phyloP scores from a whole-genome alignment of 352 stramenopile species.

The Pythium myriotylum region DNA sequence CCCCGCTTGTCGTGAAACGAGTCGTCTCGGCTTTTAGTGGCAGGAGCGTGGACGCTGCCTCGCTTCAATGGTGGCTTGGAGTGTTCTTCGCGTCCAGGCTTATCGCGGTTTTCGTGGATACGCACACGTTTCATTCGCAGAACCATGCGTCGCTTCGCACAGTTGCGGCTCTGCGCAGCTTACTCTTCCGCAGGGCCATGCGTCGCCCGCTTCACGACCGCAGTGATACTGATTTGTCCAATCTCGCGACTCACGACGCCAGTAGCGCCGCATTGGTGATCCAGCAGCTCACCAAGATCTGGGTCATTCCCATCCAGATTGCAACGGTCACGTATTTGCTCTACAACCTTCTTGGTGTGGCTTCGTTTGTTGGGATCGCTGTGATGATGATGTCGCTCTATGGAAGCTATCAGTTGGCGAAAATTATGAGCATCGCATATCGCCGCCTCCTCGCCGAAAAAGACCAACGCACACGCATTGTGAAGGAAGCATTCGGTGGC shows the following conservation, averaged over 20 bases:
- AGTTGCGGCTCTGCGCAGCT: conserved; percentile 38
- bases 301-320: conserved; percentile 5
- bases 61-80: conserved; percentile 35
- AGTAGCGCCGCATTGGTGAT: background rate
- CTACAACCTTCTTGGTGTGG: conserved; percentile 12
- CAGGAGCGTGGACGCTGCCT: conserved; percentile 24
- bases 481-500: conserved; percentile 1
- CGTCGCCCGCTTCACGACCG: conserved; percentile 7
- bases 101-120: conserved; percentile 28
- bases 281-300: conserved; percentile 3
- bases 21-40: conserved; percentile 37
- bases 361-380: conserved; percentile 5
- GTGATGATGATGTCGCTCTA: conserved; percentile 3
- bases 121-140: conserved; percentile 30
- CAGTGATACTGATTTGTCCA: background rate
- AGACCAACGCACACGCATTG: conserved; percentile 2
- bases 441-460: background rate
- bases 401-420: background rate
- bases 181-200: conserved; percentile 48
- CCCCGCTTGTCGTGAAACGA: conserved; percentile 43
- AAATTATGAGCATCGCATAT: background rate
- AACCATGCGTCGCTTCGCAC: conserved; percentile 36
- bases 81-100: conserved; percentile 44
- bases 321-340: conserved; percentile 3
- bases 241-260: conserved; percentile 4